A percentile compares a stretch with the other conserved stretches of the same genome.
These are phyloP conservation scores for Wallacemonas sp. DNA, from an alignment of 208 protist genomes.

Conservation along the genomic window DNA sequence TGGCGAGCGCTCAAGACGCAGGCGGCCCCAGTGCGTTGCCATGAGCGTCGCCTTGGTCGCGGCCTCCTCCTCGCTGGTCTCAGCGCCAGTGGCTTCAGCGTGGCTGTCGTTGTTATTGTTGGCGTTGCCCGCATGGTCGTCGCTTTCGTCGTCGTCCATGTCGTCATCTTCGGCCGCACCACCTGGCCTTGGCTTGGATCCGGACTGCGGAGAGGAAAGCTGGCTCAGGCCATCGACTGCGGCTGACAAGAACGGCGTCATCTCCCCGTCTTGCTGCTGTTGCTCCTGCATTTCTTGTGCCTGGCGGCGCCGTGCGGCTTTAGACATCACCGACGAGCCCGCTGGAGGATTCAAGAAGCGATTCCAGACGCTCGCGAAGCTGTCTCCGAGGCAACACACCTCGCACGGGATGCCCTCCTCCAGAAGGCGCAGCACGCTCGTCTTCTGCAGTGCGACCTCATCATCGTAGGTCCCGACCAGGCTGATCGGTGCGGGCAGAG, in stretches of 20 bases:
- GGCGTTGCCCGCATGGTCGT: not conserved
- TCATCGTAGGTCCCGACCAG: conserved; percentile 63
- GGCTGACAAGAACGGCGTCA: too few species aligned
- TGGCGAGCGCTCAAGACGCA: conserved; percentile 15
- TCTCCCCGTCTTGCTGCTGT: too few species aligned
- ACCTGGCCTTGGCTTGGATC: too few species aligned
- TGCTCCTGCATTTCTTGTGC: not conserved
- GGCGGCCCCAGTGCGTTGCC: conserved; percentile 20
- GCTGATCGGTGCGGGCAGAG: conserved; percentile 28
- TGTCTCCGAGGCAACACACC: conserved; percentile 47
- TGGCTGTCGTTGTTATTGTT: not conserved
- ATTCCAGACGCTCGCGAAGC: conserved; percentile 14
- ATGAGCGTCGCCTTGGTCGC: conserved; percentile 9
- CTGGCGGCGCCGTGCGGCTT: not conserved
- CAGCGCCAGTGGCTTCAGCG: too few species aligned
- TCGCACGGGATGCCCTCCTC: conserved; percentile 76
- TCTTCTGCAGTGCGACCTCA: conserved; percentile 63
- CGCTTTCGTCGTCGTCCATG: not conserved
- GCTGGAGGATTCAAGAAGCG: conserved; percentile 6
- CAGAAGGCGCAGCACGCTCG: conserved; percentile 52
- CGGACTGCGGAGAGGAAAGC: too few species aligned
- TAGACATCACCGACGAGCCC: not conserved
- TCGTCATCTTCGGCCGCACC: conserved; percentile 1
- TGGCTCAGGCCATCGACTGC: too few species aligned
- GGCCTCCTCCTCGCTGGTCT: not conserved